These are phyloP conservation scores for Nemania sp. DNA, from an alignment of 2,329 filamentous ascomycete genomes.

Conservation along the genomic window DNA sequence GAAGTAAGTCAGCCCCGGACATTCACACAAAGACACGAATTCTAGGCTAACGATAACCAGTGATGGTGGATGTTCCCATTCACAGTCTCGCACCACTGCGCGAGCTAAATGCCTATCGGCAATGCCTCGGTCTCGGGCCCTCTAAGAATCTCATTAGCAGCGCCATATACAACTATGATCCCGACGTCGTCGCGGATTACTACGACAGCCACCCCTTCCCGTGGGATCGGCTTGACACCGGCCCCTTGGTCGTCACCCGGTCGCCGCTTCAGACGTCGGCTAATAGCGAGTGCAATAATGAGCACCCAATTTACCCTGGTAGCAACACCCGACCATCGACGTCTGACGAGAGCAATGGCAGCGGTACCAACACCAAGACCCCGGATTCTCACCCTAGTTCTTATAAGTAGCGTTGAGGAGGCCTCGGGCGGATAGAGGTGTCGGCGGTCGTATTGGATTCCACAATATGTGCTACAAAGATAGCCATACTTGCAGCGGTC, in stretches of 20 bases:
- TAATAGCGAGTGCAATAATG: not conserved
- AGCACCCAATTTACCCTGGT: not conserved
- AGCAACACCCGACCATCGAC: slow-evolving; percentile 1
- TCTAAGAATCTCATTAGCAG: slow-evolving; percentile 31
- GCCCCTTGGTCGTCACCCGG: not conserved
- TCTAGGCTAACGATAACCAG: not conserved
- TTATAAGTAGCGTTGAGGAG: too few species aligned
- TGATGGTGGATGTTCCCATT: not conserved
- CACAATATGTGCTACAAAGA: not conserved
- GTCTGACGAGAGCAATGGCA: not conserved
- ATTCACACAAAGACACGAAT: not conserved
- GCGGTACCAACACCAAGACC: not conserved
- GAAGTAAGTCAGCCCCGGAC: not conserved
- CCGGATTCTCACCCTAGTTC: not conserved
- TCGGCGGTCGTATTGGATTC: not conserved
- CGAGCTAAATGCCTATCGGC: slow-evolving; percentile 18
- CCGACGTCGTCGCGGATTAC: not conserved
- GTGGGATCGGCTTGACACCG: not conserved
- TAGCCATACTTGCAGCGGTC: not conserved
- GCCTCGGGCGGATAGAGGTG: not conserved
- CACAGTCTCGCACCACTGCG: not conserved
- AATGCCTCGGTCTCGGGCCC: not conserved
- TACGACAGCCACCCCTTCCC: not conserved
- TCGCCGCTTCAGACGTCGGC: not conserved
- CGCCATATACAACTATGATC: slow-evolving; percentile 7